phyloP scores from a whole-genome alignment of 148 eudicot genomes.

The Rhododendron vialii region DNA sequence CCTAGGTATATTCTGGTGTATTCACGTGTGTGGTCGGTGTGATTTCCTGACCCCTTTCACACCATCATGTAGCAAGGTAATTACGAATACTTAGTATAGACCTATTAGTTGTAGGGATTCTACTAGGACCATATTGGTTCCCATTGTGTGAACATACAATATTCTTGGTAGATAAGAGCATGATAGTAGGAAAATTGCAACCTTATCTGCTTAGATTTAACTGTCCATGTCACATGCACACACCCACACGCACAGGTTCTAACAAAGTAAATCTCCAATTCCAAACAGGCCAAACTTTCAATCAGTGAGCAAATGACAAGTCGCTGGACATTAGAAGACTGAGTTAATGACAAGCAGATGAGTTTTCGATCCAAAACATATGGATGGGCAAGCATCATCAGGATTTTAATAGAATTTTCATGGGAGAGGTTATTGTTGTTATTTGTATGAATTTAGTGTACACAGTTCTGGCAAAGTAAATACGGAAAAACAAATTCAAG shows the following conservation, averaged over 20 bases:
- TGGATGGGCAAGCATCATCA: neutral
- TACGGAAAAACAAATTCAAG: neutral
- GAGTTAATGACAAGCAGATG: neutral
- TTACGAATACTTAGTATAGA: neutral
- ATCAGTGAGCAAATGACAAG: neutral
- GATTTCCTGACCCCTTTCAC: slow-evolving; percentile 25
- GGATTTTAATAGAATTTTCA: neutral
- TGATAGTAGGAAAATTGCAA: neutral
- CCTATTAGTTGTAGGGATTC: neutral
- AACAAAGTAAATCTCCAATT: neutral
- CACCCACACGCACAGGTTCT: neutral
- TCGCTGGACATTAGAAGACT: neutral
- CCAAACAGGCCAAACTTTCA: neutral
- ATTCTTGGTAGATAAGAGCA: neutral
- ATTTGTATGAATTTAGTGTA: neutral
- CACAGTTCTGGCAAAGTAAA: neutral
- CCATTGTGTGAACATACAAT: neutral
- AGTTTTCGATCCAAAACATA: neutral
- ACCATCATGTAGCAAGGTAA: slow-evolving; percentile 1
- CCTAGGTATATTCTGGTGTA: slow-evolving; percentile 9
- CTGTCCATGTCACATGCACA: neutral
- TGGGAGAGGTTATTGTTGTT: neutral
- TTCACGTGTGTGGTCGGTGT: slow-evolving; percentile 19
- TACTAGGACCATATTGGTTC: slow-evolving; percentile 2
- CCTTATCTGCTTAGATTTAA: neutral